Conservation (phyloP, 139 green algal genomes). For the Penium margaritaceum region DNA sequence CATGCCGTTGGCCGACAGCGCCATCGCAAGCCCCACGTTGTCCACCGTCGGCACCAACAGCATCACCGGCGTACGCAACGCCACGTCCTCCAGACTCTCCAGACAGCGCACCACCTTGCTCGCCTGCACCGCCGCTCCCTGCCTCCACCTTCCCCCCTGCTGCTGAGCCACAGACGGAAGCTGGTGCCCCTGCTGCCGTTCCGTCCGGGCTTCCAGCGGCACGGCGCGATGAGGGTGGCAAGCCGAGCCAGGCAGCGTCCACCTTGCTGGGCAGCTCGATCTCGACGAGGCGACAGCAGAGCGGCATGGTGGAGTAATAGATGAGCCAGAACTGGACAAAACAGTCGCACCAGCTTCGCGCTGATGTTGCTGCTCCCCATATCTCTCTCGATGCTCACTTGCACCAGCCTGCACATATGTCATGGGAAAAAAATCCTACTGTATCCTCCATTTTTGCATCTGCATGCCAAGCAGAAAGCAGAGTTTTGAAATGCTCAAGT, state of each 20-base stretch:
- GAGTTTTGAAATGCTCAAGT: too few relatives aligned
- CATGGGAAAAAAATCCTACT: too few relatives aligned
- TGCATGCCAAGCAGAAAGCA: too few relatives aligned
- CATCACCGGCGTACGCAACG: constrained; percentile 14
- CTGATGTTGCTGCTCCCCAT: constrained; percentile 13
- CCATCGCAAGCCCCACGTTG: constrained; percentile 16
- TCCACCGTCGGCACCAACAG: constrained; percentile 30
- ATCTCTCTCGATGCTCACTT: constrained; percentile 37
- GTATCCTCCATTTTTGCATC: too few relatives aligned
- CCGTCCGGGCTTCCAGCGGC: too few relatives aligned
- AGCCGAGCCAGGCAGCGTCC: too few relatives aligned
- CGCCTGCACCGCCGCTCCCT: too few relatives aligned
- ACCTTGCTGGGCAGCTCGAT: constrained; percentile 8
- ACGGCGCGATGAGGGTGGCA: too few relatives aligned
- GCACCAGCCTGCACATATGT: constrained; percentile 10
- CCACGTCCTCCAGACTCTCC: constrained; percentile 17
- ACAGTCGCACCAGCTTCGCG: constrained; percentile 37
- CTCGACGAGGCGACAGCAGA: constrained; percentile 27
- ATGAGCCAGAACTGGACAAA: constrained; percentile 41
- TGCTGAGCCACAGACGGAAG: too few relatives aligned
- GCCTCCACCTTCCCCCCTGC: too few relatives aligned
- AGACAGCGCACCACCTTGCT: constrained; percentile 20
- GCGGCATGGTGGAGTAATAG: constrained; percentile 21
- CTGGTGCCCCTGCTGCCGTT: too few relatives aligned
- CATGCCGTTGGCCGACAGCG: constrained; percentile 16